phyloP scores from a whole-genome alignment of 139 green algal species.

The Chlorella sp. region DNA sequence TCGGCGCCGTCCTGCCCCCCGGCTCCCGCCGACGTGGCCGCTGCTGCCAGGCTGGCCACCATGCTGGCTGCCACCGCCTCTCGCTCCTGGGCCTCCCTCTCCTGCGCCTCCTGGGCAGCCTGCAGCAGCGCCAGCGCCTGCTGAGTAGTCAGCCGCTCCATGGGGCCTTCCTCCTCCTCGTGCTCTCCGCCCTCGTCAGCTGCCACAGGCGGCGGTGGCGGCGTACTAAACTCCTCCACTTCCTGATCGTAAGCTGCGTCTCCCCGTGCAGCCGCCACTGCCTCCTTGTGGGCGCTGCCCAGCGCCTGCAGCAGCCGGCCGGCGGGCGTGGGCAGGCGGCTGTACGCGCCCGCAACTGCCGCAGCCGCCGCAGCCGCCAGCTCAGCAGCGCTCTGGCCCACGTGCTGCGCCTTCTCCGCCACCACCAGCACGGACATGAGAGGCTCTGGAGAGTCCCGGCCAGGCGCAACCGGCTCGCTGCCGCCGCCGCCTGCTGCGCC shows the following conservation, averaged over 20 bases:
- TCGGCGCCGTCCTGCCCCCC: no score
- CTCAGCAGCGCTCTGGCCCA: not conserved
- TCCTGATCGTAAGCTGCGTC: slow-evolving; percentile 1
- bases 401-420: not conserved
- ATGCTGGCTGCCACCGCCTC: not conserved
- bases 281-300: not conserved
- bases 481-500: not conserved
- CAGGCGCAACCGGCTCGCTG: not conserved
- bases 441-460: not conserved
- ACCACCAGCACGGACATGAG: not conserved
- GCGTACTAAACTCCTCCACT: not conserved
- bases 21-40: no score
- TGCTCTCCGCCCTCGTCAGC: not conserved
- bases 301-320: not conserved
- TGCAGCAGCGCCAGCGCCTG: slow-evolving; percentile 12
- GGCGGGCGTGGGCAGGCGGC: not conserved
- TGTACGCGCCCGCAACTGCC: not conserved
- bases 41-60: no score
- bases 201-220: not conserved
- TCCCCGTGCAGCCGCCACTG: not conserved
- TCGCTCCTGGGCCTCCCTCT: not conserved
- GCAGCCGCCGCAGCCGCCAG: not conserved
- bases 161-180: not conserved
- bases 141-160: not conserved
- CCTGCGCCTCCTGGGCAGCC: not conserved